A percentile compares a stretch with the other conserved stretches of the same genome.
Evolutionary conservation across 2,329 filamentous ascomycete species (phyloP).

Genomic region (Hypoxylon sp.): DNA sequence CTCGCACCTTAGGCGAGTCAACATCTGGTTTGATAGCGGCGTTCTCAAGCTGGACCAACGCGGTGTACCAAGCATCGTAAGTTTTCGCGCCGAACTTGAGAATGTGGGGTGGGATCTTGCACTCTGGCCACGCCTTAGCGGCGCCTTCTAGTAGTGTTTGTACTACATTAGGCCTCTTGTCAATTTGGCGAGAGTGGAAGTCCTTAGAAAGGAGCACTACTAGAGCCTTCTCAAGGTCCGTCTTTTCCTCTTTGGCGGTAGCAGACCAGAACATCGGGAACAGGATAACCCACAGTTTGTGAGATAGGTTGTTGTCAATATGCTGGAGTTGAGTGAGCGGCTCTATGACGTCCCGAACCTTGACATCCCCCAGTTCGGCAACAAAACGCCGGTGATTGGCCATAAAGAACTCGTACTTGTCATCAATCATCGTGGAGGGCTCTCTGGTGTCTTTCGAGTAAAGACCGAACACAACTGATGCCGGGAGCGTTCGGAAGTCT

Average conservation of each 20-base stretch:
- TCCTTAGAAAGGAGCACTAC: conserved; percentile 94
- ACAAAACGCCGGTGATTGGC: conserved; percentile 86
- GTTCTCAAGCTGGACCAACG: conserved; percentile 89
- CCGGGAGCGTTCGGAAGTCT: conserved; percentile 84
- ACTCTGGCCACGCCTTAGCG: conserved; percentile 85
- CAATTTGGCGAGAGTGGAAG: conserved; percentile 93
- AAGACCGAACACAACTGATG: conserved; percentile 79
- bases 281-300: conserved; percentile 90
- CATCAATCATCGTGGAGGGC: conserved; percentile 81
- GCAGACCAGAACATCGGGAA: conserved; percentile 97
- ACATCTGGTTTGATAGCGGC: conserved; percentile 86
- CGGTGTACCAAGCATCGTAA: conserved; percentile 98
- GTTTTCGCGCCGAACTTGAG: conserved; percentile 95
- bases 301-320: conserved; percentile 83
- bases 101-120: conserved; percentile 94
- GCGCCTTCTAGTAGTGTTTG: conserved; percentile 92
- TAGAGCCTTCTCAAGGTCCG: conserved; percentile 90
- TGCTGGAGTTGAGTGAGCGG: conserved; percentile 94
- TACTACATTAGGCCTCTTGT: conserved; percentile 95
- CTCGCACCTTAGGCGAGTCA: conserved; percentile 86
- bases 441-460: conserved; percentile 78
- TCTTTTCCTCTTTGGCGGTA: conserved; percentile 86
- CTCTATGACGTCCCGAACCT: conserved; percentile 88
- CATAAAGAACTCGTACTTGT: conserved; percentile 85
- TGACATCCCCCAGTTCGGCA: conserved; percentile 85